Evolutionary conservation across 148 eudicot species (phyloP).

Genomic region (Hydrangea macrophylla): DNA sequence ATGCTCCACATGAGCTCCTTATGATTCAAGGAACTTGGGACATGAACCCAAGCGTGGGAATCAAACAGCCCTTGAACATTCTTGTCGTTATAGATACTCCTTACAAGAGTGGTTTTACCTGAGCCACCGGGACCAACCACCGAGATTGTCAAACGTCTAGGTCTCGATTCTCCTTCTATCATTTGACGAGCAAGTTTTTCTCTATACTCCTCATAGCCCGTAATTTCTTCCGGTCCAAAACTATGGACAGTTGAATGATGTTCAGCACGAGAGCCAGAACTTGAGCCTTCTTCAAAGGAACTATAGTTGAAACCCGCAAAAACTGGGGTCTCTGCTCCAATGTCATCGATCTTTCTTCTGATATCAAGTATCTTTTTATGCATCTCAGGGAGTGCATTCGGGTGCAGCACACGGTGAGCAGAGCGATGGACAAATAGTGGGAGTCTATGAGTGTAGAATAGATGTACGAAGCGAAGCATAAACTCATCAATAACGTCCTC

Average conservation of each 20-base stretch:
- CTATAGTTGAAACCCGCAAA: neutral
- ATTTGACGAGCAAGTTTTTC: neutral
- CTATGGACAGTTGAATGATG: too few relatives aligned
- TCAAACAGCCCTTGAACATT: conserved; percentile 7
- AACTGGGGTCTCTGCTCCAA: neutral
- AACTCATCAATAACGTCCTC: conserved; percentile 27
- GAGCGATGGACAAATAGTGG: neutral
- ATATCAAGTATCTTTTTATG: neutral
- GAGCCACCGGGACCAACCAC: conserved; percentile 30
- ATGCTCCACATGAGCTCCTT: conserved; percentile 2
- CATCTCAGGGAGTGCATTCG: neutral
- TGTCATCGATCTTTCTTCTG: neutral
- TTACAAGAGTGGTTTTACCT: conserved; percentile 24
- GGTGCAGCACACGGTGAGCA: neutral
- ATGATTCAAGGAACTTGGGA: neutral
- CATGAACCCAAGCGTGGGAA: conserved; percentile 28
- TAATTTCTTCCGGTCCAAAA: conserved; percentile 3
- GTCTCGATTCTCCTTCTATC: neutral
- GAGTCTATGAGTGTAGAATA: neutral
- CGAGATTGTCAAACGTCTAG: conserved; percentile 3
- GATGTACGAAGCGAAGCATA: neutral
- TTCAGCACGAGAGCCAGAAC: neutral
- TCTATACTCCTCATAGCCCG: conserved; percentile 14
- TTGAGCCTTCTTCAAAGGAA: neutral
- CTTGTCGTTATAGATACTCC: conserved; percentile 6